phyloP scores from a whole-genome alignment of 441 rosid genomes.

The Rhodomyrtus psidioides region DNA sequence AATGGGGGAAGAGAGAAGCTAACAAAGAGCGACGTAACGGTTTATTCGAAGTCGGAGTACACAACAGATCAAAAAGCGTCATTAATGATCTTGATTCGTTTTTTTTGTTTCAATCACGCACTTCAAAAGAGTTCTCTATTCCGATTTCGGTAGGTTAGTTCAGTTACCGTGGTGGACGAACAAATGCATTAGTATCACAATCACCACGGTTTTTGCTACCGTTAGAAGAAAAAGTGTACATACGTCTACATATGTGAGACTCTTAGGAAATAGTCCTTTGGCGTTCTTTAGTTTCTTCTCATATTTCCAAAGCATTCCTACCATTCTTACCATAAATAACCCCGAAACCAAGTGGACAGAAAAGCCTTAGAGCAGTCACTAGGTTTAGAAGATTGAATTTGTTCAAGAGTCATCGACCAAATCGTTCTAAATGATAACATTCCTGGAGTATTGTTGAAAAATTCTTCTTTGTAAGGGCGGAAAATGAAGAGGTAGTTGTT shows the following conservation, averaged over 20 bases:
- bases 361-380: neutral
- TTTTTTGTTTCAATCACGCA: neutral
- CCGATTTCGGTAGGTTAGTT: neutral
- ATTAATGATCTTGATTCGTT: neutral
- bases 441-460: neutral
- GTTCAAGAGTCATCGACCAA: neutral
- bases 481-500: neutral
- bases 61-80: neutral
- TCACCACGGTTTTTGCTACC: accelerated
- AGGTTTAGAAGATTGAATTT: neutral
- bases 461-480: neutral
- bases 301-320: neutral
- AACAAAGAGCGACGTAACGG: neutral
- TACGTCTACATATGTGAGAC: neutral
- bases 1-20: neutral
- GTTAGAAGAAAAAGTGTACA: neutral
- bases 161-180: neutral
- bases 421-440: neutral
- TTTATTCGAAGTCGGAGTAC: neutral
- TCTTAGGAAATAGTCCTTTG: neutral
- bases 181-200: neutral
- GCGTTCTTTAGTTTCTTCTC: neutral
- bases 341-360: neutral
- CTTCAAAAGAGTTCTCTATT: neutral
- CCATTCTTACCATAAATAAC: neutral